These are phyloP conservation scores for Barnettozyma populi DNA, from an alignment of 805 yeast species.

Conservation along the genomic window DNA sequence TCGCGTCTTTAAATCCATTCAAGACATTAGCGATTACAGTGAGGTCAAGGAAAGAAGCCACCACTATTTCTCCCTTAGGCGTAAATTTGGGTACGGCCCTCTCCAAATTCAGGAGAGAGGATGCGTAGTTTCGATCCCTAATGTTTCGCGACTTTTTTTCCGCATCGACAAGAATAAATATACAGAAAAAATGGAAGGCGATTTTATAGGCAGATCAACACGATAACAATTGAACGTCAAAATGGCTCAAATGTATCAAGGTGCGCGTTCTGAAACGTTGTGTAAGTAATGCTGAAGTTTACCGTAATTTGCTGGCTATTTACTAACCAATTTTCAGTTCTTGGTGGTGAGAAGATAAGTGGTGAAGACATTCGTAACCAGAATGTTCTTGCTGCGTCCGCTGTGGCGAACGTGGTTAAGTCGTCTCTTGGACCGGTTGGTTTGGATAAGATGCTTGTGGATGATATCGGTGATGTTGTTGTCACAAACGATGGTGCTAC, in stretches of 20 bases:
- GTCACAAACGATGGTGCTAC: slow-evolving; percentile 99
- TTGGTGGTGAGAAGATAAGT: slow-evolving; percentile 92
- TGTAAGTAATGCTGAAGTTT: slow-evolving; percentile 34
- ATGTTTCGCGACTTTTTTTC: slow-evolving; percentile 7
- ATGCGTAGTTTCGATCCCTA: slow-evolving; percentile 18
- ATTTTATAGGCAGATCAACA: not conserved
- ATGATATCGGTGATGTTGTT: slow-evolving; percentile 97
- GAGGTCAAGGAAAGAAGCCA: not conserved
- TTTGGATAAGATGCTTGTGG: slow-evolving; percentile 95
- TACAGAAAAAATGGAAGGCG: slow-evolving; percentile 6
- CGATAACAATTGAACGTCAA: not conserved
- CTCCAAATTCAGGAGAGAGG: not conserved
- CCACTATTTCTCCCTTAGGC: not conserved
- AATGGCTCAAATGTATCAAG: slow-evolving; percentile 62
- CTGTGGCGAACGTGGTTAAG: slow-evolving; percentile 95
- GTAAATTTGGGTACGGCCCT: not conserved
- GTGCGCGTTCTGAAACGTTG: slow-evolving; percentile 86
- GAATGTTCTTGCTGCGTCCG: slow-evolving; percentile 95
- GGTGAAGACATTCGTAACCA: slow-evolving; percentile 97
- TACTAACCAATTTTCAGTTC: slow-evolving; percentile 35
- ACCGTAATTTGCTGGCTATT: not conserved
- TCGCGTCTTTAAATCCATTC: too few relatives aligned
- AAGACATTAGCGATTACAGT: not conserved
- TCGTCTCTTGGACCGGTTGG: slow-evolving; percentile 98
- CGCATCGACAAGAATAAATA: not conserved